These are phyloP conservation scores for Madurella mycetomatis DNA, from an alignment of 2,329 filamentous ascomycete genomes.

Conservation along the genomic window DNA sequence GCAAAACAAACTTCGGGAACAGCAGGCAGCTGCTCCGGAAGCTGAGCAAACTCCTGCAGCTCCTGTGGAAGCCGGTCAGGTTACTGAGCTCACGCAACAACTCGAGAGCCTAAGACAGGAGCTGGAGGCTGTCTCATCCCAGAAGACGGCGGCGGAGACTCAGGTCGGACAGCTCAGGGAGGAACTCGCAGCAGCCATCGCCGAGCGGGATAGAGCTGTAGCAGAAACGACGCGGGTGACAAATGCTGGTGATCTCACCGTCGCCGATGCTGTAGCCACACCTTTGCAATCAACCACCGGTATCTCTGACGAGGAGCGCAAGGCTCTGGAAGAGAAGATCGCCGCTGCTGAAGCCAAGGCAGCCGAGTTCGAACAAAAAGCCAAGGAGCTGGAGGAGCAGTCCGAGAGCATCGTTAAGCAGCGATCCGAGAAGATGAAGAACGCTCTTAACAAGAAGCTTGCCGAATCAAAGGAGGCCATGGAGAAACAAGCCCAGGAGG, in stretches of 20 bases:
- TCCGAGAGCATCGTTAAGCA: constrained; percentile 58
- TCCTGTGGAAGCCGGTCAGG: constrained; percentile 40
- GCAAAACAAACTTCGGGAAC: constrained; percentile 43
- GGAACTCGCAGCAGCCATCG: constrained; percentile 59
- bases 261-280: constrained; percentile 28
- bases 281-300: constrained; percentile 25
- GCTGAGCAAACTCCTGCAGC: constrained; percentile 30
- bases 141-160: constrained; percentile 65
- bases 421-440: constrained; percentile 66
- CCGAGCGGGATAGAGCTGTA: constrained; percentile 61
- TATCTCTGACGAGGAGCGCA: constrained; percentile 55
- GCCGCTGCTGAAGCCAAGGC: constrained; percentile 57
- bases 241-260: constrained; percentile 28
- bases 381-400: constrained; percentile 59
- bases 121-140: constrained; percentile 59
- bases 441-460: constrained; percentile 64
- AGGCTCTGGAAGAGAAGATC: constrained; percentile 59
- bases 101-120: constrained; percentile 43
- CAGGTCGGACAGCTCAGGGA: constrained; percentile 51
- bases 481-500: constrained; percentile 46
- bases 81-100: constrained; percentile 27
- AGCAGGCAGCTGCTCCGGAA: constrained; percentile 31
- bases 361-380: constrained; percentile 60
- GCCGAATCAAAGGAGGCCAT: constrained; percentile 56
- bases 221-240: constrained; percentile 29